These are phyloP conservation scores for Penicillium paxilli DNA, from an alignment of 495 filamentous ascomycete genomes.

Conservation along the genomic window DNA sequence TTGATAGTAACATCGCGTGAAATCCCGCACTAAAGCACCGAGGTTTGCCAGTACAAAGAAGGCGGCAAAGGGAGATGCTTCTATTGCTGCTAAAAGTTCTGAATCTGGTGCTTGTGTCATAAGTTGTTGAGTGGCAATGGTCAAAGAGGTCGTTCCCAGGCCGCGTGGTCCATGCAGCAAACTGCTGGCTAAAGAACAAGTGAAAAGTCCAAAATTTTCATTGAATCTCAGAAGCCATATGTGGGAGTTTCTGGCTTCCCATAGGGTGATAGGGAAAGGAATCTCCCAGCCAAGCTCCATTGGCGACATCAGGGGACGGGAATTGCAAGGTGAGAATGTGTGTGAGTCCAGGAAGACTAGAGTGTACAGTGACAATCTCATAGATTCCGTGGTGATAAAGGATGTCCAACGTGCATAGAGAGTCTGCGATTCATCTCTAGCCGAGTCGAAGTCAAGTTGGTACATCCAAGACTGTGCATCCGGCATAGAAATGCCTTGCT, in stretches of 20 bases:
- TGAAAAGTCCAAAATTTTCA: conserved; percentile 8
- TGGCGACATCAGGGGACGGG: conserved; percentile 11
- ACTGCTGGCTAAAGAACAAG: conserved; percentile 1
- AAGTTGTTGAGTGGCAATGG: conserved; percentile 12
- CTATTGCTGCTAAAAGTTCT: conserved; percentile 8
- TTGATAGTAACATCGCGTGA: conserved; percentile 16
- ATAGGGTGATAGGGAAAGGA: conserved; percentile 11
- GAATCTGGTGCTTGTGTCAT: conserved; percentile 12
- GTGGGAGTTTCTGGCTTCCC: conserved; percentile 13
- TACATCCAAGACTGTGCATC: conserved; percentile 12
- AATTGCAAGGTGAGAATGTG: conserved; percentile 12
- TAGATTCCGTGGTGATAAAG: conserved; percentile 12
- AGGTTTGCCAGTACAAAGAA: conserved; percentile 9
- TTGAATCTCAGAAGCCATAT: conserved; percentile 11
- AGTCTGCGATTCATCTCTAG: conserved; percentile 10
- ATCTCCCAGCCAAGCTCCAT: conserved; percentile 15
- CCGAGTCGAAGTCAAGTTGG: conserved; percentile 1
- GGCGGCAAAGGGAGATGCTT: conserved; percentile 8
- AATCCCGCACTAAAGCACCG: conserved; percentile 8
- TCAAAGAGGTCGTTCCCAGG: conserved; percentile 8
- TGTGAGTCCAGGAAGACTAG: conserved; percentile 14
- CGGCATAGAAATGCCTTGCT: conserved; percentile 13
- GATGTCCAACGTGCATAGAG: conserved; percentile 13
- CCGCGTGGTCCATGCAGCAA: conserved; percentile 7
- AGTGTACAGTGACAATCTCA: conserved; percentile 12